Percentiles rank a stretch among this genome's conserved stretches.
Conservation (phyloP, 805 yeast species). For the Alloascoidea hylecoeti region DNA sequence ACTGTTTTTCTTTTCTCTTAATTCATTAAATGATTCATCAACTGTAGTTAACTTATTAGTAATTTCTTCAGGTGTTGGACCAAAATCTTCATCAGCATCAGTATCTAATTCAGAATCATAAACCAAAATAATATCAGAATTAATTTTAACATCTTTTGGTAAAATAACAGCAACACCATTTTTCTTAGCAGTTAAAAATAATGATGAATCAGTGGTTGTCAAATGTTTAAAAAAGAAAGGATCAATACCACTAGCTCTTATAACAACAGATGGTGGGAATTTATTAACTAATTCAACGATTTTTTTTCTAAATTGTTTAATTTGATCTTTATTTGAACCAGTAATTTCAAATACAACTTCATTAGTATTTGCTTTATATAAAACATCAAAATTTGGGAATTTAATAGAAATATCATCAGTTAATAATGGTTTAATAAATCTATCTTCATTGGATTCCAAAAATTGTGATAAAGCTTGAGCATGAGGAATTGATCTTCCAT, state of each 20-base stretch:
- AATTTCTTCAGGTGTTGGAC: slow-evolving; percentile 51
- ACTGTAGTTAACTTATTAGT: slow-evolving; percentile 38
- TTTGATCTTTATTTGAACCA: slow-evolving; percentile 31
- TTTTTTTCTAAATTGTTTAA: slow-evolving; percentile 55
- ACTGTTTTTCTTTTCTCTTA: slow-evolving; percentile 45
- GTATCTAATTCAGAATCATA: slow-evolving; percentile 25
- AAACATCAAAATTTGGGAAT: slow-evolving; percentile 27
- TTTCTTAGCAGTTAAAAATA: slow-evolving; percentile 21
- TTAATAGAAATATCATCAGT: slow-evolving; percentile 27
- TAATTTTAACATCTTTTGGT: slow-evolving; percentile 24
- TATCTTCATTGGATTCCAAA: slow-evolving; percentile 30
- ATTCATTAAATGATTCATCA: slow-evolving; percentile 34
- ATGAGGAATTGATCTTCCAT: slow-evolving; percentile 64
- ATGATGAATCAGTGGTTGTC: slow-evolving; percentile 10
- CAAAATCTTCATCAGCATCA: slow-evolving; percentile 50
- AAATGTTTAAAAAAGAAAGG: slow-evolving; percentile 38
- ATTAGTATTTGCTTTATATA: background rate
- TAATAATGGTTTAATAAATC: slow-evolving; percentile 9
- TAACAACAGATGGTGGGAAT: slow-evolving; percentile 53
- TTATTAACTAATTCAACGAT: slow-evolving; percentile 63
- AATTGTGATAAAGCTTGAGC: slow-evolving; percentile 63
- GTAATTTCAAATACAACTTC: slow-evolving; percentile 50
- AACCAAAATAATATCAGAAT: slow-evolving; percentile 36
- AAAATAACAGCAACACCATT: slow-evolving; percentile 37
- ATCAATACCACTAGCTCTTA: slow-evolving; percentile 49